Conservation (phyloP, 129 eudicot species). For the Pseudognaphalium luteoalbum region DNA sequence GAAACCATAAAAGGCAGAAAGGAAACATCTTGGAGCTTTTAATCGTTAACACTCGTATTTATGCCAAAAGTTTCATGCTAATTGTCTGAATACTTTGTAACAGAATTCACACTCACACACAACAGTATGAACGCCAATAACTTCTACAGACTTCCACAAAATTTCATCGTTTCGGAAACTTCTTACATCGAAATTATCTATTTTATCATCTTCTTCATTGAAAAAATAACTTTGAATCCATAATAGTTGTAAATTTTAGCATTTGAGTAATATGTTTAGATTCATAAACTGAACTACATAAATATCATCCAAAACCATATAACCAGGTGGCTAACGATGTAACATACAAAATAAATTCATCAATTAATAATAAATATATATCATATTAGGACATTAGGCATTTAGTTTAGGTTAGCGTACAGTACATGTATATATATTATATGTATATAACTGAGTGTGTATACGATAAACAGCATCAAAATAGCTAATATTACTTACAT, state of each 20-base stretch:
- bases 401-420: neutral
- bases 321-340: neutral
- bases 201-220: neutral
- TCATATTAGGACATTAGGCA: neutral
- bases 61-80: neutral
- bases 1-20: neutral
- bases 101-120: neutral
- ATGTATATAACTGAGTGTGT: neutral
- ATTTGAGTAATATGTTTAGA: neutral
- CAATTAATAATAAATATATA: neutral
- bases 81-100: neutral
- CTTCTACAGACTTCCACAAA: neutral
- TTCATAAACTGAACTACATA: neutral
- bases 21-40: neutral
- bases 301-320: neutral
- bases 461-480: slow-evolving; percentile 4
- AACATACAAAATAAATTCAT: slow-evolving; percentile 3
- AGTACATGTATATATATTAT: neutral
- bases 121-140: too few relatives aligned
- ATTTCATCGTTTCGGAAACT: neutral
- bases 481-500: slow-evolving; percentile 24
- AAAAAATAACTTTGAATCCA: neutral
- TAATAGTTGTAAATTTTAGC: neutral
- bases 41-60: neutral
- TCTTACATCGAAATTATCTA: too few relatives aligned